phyloP scores from a whole-genome alignment of 176 grass and related monocot species.

The Saccharum officinarum region DNA sequence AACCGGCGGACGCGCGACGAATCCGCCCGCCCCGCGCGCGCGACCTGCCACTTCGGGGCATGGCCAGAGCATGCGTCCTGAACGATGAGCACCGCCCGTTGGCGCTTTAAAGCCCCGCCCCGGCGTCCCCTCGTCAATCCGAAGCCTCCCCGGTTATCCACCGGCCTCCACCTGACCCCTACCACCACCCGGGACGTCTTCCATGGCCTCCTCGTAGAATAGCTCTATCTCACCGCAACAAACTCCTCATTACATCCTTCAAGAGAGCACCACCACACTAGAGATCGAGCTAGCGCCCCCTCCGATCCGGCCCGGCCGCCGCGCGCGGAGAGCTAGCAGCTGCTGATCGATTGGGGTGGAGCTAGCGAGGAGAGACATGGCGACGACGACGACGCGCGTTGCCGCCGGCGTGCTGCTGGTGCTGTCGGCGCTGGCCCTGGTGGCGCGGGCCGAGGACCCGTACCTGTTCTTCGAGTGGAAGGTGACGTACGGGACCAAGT shows the following conservation, averaged over 20 bases:
- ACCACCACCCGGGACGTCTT: slow-evolving; percentile 47
- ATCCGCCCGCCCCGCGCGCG: not conserved
- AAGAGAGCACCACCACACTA: slow-evolving; percentile 18
- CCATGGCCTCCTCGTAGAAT: slow-evolving; percentile 46
- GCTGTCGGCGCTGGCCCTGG: slow-evolving; percentile 19
- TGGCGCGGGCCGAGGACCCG: slow-evolving; percentile 52
- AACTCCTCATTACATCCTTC: slow-evolving; percentile 47
- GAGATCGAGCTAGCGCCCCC: no score
- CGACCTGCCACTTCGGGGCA: not conserved
- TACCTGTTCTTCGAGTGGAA: slow-evolving; percentile 83
- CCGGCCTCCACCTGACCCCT: not conserved
- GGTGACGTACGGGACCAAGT: slow-evolving; percentile 70
- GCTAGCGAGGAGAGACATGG: not conserved
- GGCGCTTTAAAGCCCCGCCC: slow-evolving; percentile 28
- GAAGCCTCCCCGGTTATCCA: slow-evolving; percentile 53
- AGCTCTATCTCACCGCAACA: not conserved
- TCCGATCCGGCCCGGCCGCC: no score
- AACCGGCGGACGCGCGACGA: slow-evolving; percentile 3
- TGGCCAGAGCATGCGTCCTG: not conserved
- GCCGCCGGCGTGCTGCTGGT: slow-evolving; percentile 17
- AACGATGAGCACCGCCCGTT: not conserved
- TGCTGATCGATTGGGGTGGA: not conserved
- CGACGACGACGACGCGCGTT: not conserved
- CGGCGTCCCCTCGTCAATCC: slow-evolving; percentile 39
- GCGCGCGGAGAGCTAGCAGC: no score